Evolutionary conservation across 192 early-diverging fungal genomes (phyloP).

Genomic region (Umbelopsis sp.): DNA sequence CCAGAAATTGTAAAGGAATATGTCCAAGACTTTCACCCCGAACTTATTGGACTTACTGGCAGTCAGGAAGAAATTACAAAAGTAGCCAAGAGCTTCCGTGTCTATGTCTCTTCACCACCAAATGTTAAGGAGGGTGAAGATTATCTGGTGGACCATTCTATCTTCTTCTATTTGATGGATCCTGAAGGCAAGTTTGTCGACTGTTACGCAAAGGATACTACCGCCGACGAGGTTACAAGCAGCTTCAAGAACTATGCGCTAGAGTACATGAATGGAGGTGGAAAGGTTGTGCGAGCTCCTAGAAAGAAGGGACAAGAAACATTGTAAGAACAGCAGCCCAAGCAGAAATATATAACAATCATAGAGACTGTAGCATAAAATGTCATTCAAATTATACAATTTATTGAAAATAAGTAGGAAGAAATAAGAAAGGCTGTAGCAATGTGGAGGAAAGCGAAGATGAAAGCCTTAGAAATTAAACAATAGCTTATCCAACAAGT

Average conservation of each 20-base stretch:
- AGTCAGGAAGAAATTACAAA: slow-evolving; percentile 78
- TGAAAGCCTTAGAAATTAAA: too few species aligned
- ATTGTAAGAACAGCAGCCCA: background rate
- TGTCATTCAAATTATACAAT: slow-evolving; percentile 15
- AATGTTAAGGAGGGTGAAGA: slow-evolving; percentile 77
- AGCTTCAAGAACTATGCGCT: slow-evolving; percentile 56
- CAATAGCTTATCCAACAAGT: too few species aligned
- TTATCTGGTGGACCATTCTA: slow-evolving; percentile 98
- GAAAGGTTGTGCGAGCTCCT: slow-evolving; percentile 24
- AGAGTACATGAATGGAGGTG: slow-evolving; percentile 48
- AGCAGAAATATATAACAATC: background rate
- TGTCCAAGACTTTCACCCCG: slow-evolving; percentile 89
- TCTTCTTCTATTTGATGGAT: slow-evolving; percentile 97
- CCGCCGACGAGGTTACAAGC: slow-evolving; percentile 58
- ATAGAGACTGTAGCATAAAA: slow-evolving; percentile 8
- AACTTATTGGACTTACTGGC: slow-evolving; percentile 91
- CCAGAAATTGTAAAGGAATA: slow-evolving; percentile 78
- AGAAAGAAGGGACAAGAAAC: slow-evolving; percentile 9
- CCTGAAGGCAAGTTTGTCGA: slow-evolving; percentile 89
- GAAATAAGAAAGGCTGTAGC: background rate
- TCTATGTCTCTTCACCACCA: slow-evolving; percentile 93
- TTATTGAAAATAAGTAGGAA: slow-evolving; percentile 2
- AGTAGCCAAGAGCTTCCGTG: slow-evolving; percentile 89
- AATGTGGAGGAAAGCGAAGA: background rate
- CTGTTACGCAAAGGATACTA: slow-evolving; percentile 85